Evolutionary conservation across 1,284 basidiomycete species (phyloP), one percentile per base, ranked within the genome.

Genomic region (Fistulina hepatica): DNA sequence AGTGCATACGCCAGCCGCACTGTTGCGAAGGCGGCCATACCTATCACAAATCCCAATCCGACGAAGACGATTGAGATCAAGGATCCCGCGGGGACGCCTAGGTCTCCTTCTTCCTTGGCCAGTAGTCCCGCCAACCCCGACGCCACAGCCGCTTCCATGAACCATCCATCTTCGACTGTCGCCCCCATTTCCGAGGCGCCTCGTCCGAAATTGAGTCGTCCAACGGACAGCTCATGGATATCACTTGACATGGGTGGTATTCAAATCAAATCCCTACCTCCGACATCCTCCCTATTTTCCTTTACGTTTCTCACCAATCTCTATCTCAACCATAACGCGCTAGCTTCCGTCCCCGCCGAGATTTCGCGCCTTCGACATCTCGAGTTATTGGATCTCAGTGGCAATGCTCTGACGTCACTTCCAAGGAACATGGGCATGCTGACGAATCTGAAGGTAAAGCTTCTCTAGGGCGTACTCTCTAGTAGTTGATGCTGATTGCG

Each of bases 191-290:
- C 72, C 23, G 72, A 79, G 53, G 65, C 67, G 13, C 69, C 74
- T 25, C 69, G 79, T 47, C 71, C 70, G 16, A 71, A 70, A 2
- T 64, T 67, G 5, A 65, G 66, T 25, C 71, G 69, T 44, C 71
- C 75, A 10, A 73, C 76, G 33, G 71, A 74, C 51, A 82, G 76
- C 56, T 76, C 77, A 1, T 99, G 94, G 93, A 83, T 69, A 21
- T 89, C 89, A 10, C 68, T 99, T 42, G 94, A 99, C 61, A 91
- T 99, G 77, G 94, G 95, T 41, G 94, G 94, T 4, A 81, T 97
- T 44, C 76, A 80, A 46, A 76, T 98, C 55, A 94, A 94, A 71
- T 91, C 85, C 49, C 69, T 99, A 35, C 85, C 92, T 20, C 62
- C 76, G 9, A 77, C 76, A 10, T 80, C 86, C 34, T 84, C 81